A percentile compares a stretch with the other conserved stretches of the same genome.
phyloP scores from a whole-genome alignment of 2,329 filamentous ascomycete species.

The Claviceps fusiformis region DNA sequence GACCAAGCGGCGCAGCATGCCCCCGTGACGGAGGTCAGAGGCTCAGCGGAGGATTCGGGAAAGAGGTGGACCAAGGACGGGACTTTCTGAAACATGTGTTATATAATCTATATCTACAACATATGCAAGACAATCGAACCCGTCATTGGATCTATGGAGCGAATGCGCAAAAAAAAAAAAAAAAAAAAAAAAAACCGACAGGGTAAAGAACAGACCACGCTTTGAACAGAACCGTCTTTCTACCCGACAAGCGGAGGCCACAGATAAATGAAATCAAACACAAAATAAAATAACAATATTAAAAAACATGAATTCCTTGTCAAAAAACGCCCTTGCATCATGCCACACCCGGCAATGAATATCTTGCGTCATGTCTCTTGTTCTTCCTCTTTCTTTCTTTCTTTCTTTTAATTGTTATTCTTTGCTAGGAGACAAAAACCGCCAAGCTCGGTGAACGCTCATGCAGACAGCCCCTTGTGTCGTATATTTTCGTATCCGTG shows the following conservation, averaged over 20 bases:
- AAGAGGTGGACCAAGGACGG: conserved; percentile 12
- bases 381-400: background rate
- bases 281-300: too few species aligned
- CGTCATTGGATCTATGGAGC: background rate
- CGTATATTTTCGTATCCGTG: too few species aligned
- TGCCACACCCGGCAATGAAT: background rate
- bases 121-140: background rate
- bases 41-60: conserved; percentile 4
- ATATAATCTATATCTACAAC: background rate
- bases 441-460: too few species aligned
- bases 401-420: too few species aligned
- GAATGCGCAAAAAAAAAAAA: background rate
- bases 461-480: too few species aligned
- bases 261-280: too few species aligned
- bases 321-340: background rate
- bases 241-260: too few species aligned
- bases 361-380: background rate
- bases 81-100: conserved; percentile 9
- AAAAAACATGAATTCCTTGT: too few species aligned
- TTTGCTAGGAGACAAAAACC: too few species aligned
- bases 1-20: conserved; percentile 18
- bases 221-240: background rate
- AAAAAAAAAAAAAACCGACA: too few species aligned
- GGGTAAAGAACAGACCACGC: too few species aligned
- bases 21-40: conserved; percentile 15